A percentile compares a stretch with the other conserved stretches of the same genome.
phyloP scores from a whole-genome alignment of 2,329 filamentous ascomycete species.

The Pestalotiopsis sp. region DNA sequence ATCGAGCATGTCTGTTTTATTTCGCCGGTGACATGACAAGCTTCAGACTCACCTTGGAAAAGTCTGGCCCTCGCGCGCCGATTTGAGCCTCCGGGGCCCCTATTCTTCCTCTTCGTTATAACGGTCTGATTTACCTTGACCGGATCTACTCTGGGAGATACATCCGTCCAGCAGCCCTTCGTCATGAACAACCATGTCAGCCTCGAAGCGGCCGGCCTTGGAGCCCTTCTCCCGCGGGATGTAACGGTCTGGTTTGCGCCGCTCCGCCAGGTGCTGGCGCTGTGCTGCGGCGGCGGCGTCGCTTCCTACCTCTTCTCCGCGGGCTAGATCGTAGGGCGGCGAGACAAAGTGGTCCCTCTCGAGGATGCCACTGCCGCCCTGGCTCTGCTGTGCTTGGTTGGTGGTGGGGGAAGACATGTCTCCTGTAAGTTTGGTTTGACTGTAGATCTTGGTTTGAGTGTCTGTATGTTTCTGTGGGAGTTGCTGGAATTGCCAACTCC shows the following conservation, averaged over 20 bases:
- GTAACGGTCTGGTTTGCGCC: neutral
- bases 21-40: no score
- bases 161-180: no score
- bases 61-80: no score
- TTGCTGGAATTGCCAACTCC: neutral
- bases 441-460: neutral
- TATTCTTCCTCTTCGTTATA: no score
- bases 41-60: no score
- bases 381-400: neutral
- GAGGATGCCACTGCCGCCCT: neutral
- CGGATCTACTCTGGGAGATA: no score
- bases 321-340: neutral
- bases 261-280: neutral
- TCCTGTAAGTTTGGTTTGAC: neutral
- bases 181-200: neutral
- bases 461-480: neutral
- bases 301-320: neutral
- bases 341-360: neutral
- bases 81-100: no score
- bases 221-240: neutral
- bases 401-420: neutral
- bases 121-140: no score
- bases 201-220: constrained; percentile 2
- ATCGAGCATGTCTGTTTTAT: no score
- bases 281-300: neutral